These are phyloP conservation scores for Boletus barrowsii DNA, from an alignment of 768 basidiomycete species.

Conservation along the genomic window DNA sequence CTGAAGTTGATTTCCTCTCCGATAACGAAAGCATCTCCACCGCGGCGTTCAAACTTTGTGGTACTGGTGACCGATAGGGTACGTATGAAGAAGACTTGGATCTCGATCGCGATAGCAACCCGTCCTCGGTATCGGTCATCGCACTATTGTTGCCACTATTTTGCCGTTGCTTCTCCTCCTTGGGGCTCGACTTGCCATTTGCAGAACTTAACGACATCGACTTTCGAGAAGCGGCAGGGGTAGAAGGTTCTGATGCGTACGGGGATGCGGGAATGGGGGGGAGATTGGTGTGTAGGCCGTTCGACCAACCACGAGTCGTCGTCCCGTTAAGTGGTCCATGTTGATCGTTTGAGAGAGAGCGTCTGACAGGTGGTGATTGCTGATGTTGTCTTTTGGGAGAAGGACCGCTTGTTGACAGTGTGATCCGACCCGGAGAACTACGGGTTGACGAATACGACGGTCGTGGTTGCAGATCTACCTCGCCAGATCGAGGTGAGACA, in stretches of 20 bases:
- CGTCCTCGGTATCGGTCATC: conserved; percentile 32
- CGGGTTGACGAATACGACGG: conserved; percentile 34
- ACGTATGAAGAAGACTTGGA: conserved; percentile 56
- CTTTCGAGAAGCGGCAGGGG: conserved; percentile 53
- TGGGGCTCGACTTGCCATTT: conserved; percentile 33
- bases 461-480: conserved; percentile 26
- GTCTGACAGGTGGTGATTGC: conserved; percentile 26
- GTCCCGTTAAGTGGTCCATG: conserved; percentile 25
- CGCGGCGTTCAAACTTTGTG: conserved; percentile 72
- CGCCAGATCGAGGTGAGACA: conserved; percentile 27
- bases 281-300: conserved; percentile 38
- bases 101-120: conserved; percentile 44
- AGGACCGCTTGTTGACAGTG: conserved; percentile 20
- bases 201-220: conserved; percentile 33
- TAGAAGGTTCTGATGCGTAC: conserved; percentile 58
- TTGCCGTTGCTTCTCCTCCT: conserved; percentile 32
- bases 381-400: conserved; percentile 25
- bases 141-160: conserved; percentile 27
- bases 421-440: conserved; percentile 31
- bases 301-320: conserved; percentile 30
- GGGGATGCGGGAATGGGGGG: conserved; percentile 71
- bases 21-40: conserved; percentile 54
- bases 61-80: conserved; percentile 51
- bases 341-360: conserved; percentile 32
- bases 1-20: conserved; percentile 29